Evolutionary conservation across 257 asterid genomes (phyloP).

Genomic region (Fraxinus cuspidata): DNA sequence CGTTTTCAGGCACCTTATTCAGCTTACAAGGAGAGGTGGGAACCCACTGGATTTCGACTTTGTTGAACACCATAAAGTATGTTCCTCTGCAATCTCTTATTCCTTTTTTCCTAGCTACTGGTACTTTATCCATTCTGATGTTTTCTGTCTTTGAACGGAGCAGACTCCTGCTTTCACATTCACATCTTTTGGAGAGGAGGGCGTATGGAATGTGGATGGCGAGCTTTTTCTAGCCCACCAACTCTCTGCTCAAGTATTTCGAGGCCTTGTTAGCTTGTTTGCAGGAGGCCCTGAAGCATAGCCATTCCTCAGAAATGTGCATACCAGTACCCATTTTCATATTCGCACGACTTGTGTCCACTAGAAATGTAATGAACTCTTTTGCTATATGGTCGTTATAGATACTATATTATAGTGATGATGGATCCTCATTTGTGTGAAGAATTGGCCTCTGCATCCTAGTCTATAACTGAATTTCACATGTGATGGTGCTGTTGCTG

Average conservation of each 20-base stretch:
- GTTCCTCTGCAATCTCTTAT: constrained; percentile 1
- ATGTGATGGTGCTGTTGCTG: not conserved
- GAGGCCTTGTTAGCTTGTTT: constrained; percentile 83
- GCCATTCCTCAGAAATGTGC: constrained; percentile 13
- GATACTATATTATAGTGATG: not conserved
- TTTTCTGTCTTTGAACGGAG: constrained; percentile 3
- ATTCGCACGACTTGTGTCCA: not conserved
- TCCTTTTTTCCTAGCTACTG: not conserved
- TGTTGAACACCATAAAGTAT: constrained; percentile 89
- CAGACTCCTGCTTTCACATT: constrained; percentile 91
- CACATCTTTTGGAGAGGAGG: constrained; percentile 81
- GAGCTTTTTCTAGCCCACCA: constrained; percentile 79
- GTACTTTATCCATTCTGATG: constrained; percentile 12
- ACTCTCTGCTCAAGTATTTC: constrained; percentile 93
- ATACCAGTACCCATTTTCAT: not conserved
- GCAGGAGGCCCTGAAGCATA: constrained; percentile 83
- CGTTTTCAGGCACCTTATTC: constrained; percentile 82
- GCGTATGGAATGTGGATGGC: constrained; percentile 93
- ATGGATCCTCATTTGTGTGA: not conserved
- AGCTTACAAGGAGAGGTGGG: constrained; percentile 84
- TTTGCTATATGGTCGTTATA: not conserved
- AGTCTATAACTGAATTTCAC: too few relatives aligned
- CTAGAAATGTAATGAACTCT: not conserved
- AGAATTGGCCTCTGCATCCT: not conserved
- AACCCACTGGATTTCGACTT: constrained; percentile 75